Conservation (phyloP, 495 filamentous ascomycete species). For the Daldinia childiae region DNA sequence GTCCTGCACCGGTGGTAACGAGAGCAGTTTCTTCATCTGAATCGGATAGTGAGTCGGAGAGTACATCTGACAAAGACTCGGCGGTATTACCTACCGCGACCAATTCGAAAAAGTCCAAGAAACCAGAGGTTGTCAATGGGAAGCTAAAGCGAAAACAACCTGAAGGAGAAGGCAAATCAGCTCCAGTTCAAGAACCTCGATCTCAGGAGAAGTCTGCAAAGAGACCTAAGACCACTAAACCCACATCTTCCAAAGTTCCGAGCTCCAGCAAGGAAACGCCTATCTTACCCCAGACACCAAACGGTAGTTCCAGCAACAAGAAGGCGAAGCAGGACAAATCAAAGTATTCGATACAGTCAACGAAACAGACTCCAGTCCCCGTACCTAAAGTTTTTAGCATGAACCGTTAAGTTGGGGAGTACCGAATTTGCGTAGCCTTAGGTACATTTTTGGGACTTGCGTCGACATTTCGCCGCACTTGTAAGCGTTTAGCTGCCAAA, state of each 20-base stretch:
- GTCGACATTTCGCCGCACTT: neutral
- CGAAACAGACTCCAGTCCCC: slow-evolving; percentile 53
- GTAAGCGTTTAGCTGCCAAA: neutral
- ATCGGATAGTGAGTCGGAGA: slow-evolving; percentile 40
- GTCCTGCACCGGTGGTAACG: neutral
- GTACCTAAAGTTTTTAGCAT: slow-evolving; percentile 49
- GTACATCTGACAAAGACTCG: slow-evolving; percentile 49
- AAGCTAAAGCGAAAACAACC: slow-evolving; percentile 44
- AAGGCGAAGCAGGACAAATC: slow-evolving; percentile 35
- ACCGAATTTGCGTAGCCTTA: neutral
- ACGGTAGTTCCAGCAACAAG: slow-evolving; percentile 30
- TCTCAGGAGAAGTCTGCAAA: slow-evolving; percentile 31
- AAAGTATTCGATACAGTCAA: slow-evolving; percentile 22
- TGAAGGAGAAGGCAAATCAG: slow-evolving; percentile 9
- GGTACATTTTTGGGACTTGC: neutral
- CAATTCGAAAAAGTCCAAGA: slow-evolving; percentile 32
- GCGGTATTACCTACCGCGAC: neutral
- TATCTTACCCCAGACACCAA: neutral
- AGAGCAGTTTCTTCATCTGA: slow-evolving; percentile 18
- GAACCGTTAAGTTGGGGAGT: slow-evolving; percentile 37
- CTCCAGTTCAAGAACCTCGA: slow-evolving; percentile 28
- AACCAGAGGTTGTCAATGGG: slow-evolving; percentile 29
- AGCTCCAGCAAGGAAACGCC: slow-evolving; percentile 21
- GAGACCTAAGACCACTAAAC: slow-evolving; percentile 32
- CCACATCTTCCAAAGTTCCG: neutral